Conservation (phyloP, 805 yeast genomes). For the Candida odintsovae region DNA sequence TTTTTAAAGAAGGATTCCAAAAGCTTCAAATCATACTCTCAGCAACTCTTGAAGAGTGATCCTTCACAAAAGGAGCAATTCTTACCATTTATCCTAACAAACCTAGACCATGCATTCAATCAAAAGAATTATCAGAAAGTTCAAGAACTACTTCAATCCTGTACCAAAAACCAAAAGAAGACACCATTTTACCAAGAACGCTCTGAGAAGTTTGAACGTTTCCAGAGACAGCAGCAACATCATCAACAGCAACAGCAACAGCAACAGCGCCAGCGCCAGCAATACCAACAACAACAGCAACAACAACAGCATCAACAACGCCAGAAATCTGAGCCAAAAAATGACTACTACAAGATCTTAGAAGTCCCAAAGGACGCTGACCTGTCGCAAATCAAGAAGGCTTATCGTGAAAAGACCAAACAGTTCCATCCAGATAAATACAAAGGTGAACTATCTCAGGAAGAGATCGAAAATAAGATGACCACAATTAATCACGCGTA, state of each 20-base stretch:
- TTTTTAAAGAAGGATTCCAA: constrained; percentile 25
- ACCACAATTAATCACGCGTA: constrained; percentile 91
- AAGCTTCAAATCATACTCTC: constrained; percentile 25
- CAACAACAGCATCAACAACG: constrained; percentile 35
- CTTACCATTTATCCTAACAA: constrained; percentile 32
- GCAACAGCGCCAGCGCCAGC: constrained; percentile 42
- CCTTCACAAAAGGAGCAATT: constrained; percentile 21
- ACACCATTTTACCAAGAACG: constrained; percentile 27
- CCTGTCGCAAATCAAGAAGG: constrained; percentile 68
- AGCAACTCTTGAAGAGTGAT: constrained; percentile 12
- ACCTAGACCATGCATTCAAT: constrained; percentile 32
- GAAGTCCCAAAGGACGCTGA: constrained; percentile 65
- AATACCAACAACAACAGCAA: no score
- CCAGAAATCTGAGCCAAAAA: constrained; percentile 33
- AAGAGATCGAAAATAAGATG: constrained; percentile 76
- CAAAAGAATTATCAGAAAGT: constrained; percentile 35
- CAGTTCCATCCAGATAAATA: constrained; percentile 92
- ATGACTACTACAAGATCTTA: constrained; percentile 76
- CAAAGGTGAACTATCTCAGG: constrained; percentile 58
- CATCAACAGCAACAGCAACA: constrained; percentile 41
- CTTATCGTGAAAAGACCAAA: constrained; percentile 72
- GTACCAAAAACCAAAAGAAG: constrained; percentile 33
- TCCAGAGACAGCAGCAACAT: constrained; percentile 30
- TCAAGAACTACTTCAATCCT: constrained; percentile 30
- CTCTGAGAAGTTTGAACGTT: constrained; percentile 20